Evolutionary conservation across 495 filamentous ascomycete genomes (phyloP).

Genomic region (Cetradonia linearis): DNA sequence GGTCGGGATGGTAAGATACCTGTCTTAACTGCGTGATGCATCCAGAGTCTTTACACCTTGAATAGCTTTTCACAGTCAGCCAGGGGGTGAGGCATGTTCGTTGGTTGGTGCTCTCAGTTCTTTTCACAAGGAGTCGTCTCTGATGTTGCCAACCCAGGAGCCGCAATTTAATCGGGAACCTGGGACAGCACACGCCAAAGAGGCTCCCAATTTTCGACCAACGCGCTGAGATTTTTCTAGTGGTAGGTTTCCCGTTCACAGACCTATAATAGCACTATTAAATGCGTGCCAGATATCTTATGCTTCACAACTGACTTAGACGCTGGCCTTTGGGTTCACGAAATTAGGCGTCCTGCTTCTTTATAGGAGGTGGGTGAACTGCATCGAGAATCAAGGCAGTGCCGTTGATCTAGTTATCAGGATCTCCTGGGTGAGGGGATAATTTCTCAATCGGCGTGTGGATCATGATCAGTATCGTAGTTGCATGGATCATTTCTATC

Average conservation of each 20-base stretch:
- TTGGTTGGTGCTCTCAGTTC: background rate
- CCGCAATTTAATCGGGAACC: constrained; percentile 4
- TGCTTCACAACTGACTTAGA: constrained; percentile 6
- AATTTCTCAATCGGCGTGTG: background rate
- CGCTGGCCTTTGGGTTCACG: constrained; percentile 7
- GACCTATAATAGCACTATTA: background rate
- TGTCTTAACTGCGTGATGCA: background rate
- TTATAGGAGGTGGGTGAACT: constrained; percentile 2
- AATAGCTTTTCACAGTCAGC: background rate
- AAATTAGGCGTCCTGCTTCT: constrained; percentile 10
- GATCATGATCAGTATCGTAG: constrained; percentile 2
- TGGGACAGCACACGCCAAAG: constrained; percentile 7
- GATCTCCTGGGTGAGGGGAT: background rate
- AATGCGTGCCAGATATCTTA: constrained; percentile 1
- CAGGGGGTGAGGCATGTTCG: constrained; percentile 6
- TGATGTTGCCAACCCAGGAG: background rate
- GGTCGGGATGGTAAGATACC: constrained; percentile 3
- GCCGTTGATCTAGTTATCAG: background rate
- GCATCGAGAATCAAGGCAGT: background rate
- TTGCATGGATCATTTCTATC: background rate
- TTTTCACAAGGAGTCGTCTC: background rate
- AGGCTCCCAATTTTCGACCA: background rate
- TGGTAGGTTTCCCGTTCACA: background rate
- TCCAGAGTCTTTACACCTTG: background rate
- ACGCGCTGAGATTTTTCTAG: background rate